Evolutionary conservation across 2,329 filamentous ascomycete genomes (phyloP).

Genomic region (Bipolaris zeicola): DNA sequence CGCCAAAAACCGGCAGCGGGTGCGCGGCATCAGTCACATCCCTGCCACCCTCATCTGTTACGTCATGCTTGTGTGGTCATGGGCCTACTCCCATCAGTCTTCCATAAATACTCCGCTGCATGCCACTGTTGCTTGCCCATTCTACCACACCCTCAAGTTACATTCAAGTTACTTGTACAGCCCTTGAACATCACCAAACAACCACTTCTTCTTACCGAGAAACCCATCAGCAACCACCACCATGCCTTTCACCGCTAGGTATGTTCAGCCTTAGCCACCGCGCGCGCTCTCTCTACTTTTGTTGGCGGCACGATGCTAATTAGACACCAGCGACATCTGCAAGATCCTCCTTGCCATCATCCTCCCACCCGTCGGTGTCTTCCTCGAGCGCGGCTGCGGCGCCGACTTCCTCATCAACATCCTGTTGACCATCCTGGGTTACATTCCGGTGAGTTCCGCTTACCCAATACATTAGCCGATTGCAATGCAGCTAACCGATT

Average conservation of each 20-base stretch:
- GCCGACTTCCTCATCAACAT: slow-evolving; percentile 92
- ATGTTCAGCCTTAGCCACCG: slow-evolving; percentile 30
- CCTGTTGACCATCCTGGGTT: slow-evolving; percentile 67
- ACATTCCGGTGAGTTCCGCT: slow-evolving; percentile 62
- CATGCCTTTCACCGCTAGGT: slow-evolving; percentile 67
- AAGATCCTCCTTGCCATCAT: slow-evolving; percentile 88
- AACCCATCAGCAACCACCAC: slow-evolving; percentile 41
- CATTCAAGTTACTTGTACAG: slow-evolving; percentile 4
- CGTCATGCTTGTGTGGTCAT: slow-evolving; percentile 27
- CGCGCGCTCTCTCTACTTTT: background rate
- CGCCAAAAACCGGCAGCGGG: slow-evolving; percentile 17
- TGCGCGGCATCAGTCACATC: slow-evolving; percentile 16
- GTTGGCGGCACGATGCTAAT: slow-evolving; percentile 20
- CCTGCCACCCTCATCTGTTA: slow-evolving; percentile 13
- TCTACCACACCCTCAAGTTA: slow-evolving; percentile 5
- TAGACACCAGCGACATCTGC: slow-evolving; percentile 65
- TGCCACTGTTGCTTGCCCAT: slow-evolving; percentile 16
- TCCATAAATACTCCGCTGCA: slow-evolving; percentile 34
- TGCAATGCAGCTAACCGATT: slow-evolving; percentile 16
- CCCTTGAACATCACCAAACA: background rate
- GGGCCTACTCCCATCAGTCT: slow-evolving; percentile 21
- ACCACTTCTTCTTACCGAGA: background rate
- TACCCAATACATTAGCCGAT: background rate
- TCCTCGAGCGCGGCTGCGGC: slow-evolving; percentile 90
- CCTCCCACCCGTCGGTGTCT: slow-evolving; percentile 88